Conservation (phyloP, 805 yeast species). For the Ogataea populi-albae region DNA sequence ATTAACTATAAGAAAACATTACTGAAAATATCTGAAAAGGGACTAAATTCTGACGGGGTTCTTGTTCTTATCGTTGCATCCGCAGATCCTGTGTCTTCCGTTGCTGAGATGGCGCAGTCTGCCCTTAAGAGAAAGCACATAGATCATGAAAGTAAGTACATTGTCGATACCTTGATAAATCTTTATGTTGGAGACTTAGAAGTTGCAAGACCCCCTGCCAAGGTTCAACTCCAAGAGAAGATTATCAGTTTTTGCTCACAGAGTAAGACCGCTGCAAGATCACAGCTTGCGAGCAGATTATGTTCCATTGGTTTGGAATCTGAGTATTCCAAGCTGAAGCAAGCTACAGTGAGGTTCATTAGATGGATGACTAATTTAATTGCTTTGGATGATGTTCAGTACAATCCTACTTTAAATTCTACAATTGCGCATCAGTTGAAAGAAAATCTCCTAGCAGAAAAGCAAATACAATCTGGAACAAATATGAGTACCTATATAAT, state of each 20-base stretch:
- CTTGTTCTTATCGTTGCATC: slow-evolving; percentile 58
- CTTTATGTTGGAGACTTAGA: slow-evolving; percentile 51
- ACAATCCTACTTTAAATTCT: slow-evolving; percentile 34
- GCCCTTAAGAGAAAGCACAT: slow-evolving; percentile 47
- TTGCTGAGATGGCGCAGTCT: slow-evolving; percentile 54
- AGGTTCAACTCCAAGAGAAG: slow-evolving; percentile 50
- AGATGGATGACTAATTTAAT: slow-evolving; percentile 49
- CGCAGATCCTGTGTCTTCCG: slow-evolving; percentile 52
- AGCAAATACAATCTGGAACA: slow-evolving; percentile 34
- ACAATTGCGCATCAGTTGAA: slow-evolving; percentile 52
- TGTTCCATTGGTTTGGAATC: slow-evolving; percentile 61
- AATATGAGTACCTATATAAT: slow-evolving; percentile 29
- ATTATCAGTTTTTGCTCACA: slow-evolving; percentile 49
- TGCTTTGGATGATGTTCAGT: slow-evolving; percentile 11
- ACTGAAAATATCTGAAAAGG: slow-evolving; percentile 41
- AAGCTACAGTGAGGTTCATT: slow-evolving; percentile 59
- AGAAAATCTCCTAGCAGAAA: slow-evolving; percentile 37
- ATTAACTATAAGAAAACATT: slow-evolving; percentile 39
- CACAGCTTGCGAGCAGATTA: slow-evolving; percentile 43
- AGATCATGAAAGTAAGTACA: slow-evolving; percentile 47
- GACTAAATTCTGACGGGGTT: slow-evolving; percentile 34
- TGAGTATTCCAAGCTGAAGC: slow-evolving; percentile 48
- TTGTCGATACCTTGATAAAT: slow-evolving; percentile 43
- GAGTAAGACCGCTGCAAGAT: slow-evolving; percentile 50
- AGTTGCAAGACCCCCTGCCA: slow-evolving; percentile 49